Conservation (phyloP, 2,329 filamentous ascomycete genomes). For the Sporothrix protearum region DNA sequence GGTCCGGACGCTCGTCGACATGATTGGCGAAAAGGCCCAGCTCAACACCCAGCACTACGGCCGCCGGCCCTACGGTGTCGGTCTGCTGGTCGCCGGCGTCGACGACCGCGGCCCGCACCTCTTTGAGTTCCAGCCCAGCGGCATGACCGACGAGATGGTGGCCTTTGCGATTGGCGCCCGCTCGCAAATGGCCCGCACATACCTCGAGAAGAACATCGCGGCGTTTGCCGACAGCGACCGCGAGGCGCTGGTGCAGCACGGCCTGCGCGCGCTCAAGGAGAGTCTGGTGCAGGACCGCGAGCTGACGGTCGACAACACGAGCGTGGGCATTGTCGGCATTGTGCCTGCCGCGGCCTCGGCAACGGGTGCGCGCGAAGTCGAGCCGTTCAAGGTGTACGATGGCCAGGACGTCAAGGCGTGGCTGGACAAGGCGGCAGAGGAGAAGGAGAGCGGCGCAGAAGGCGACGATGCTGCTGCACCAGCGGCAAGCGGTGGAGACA, state of each 20-base stretch:
- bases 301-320: slow-evolving; percentile 94
- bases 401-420: slow-evolving; percentile 81
- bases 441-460: slow-evolving; percentile 48
- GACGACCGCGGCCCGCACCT: slow-evolving; percentile 92
- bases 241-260: slow-evolving; percentile 88
- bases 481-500: slow-evolving; percentile 37
- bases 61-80: slow-evolving; percentile 92
- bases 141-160: slow-evolving; percentile 95
- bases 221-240: slow-evolving; percentile 70
- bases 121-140: slow-evolving; percentile 96
- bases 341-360: slow-evolving; percentile 53
- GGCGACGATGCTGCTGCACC: slow-evolving; percentile 41
- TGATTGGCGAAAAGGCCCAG: slow-evolving; percentile 95
- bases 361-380: slow-evolving; percentile 54
- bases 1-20: slow-evolving; percentile 79
- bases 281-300: slow-evolving; percentile 96
- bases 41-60: slow-evolving; percentile 97
- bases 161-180: slow-evolving; percentile 94
- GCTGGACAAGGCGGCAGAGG: slow-evolving; percentile 69
- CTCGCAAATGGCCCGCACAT: slow-evolving; percentile 96
- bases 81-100: slow-evolving; percentile 85
- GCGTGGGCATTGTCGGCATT: slow-evolving; percentile 76
- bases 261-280: slow-evolving; percentile 87
- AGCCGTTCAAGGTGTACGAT: slow-evolving; percentile 88
- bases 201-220: slow-evolving; percentile 88